phyloP scores from a whole-genome alignment of 2,329 filamentous ascomycete species.

The Nothophoma quercina region DNA sequence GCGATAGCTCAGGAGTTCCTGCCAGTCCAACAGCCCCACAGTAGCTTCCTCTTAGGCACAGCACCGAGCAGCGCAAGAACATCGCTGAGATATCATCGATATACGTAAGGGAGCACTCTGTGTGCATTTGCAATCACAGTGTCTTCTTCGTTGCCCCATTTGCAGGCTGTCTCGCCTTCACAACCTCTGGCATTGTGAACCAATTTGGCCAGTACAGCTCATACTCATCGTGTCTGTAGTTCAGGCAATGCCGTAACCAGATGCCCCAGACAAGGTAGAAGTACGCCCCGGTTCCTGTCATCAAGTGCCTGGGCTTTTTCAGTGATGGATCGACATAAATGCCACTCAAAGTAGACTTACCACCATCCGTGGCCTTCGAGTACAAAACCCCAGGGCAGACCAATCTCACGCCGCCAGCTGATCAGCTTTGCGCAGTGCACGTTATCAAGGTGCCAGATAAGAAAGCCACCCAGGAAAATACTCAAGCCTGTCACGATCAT shows the following conservation, averaged over 20 bases:
- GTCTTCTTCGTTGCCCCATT: constrained; percentile 46
- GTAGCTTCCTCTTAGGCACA: constrained; percentile 1
- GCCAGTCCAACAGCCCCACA: constrained; percentile 12
- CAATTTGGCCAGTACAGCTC: constrained; percentile 72
- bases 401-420: constrained; percentile 70
- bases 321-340: constrained; percentile 11
- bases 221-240: constrained; percentile 75
- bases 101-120: too few relatives aligned
- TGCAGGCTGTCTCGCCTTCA: constrained; percentile 34
- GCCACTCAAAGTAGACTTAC: constrained; percentile 52
- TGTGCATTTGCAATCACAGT: neutral
- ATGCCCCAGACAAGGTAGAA: constrained; percentile 85
- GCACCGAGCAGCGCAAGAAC: neutral
- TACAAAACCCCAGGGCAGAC: constrained; percentile 80
- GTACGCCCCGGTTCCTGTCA: constrained; percentile 84
- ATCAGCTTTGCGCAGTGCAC: constrained; percentile 73
- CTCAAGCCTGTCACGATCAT: constrained; percentile 73
- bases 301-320: constrained; percentile 68
- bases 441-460: constrained; percentile 82
- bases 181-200: constrained; percentile 62
- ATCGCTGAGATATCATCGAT: neutral
- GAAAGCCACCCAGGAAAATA: constrained; percentile 77
- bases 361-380: constrained; percentile 78
- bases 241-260: constrained; percentile 79
- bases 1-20: constrained; percentile 18